Evolutionary conservation across 139 green algal genomes (phyloP).

Genomic region (Chlamydomonas schloesseri): DNA sequence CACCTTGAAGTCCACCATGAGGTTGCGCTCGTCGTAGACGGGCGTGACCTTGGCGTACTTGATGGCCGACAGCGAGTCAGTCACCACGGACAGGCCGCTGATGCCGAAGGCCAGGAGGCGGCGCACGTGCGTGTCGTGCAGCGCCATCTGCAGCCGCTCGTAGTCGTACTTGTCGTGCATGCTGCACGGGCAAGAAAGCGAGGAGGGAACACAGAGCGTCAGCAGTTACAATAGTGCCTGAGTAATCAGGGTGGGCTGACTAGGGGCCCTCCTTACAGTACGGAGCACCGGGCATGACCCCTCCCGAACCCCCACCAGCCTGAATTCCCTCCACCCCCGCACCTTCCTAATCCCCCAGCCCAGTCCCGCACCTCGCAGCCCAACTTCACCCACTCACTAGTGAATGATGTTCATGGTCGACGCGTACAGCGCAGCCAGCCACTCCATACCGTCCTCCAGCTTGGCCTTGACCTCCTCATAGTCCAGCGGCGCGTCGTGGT

Average conservation of each 20-base stretch:
- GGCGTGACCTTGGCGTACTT: constrained; percentile 80
- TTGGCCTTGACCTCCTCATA: constrained; percentile 71
- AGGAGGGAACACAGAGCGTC: too few species aligned
- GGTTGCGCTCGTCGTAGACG: constrained; percentile 60
- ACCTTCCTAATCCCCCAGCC: too few species aligned
- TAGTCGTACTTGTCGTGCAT: constrained; percentile 87
- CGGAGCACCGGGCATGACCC: too few species aligned
- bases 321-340: too few species aligned
- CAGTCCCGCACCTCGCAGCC: too few species aligned
- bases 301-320: too few species aligned
- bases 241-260: too few species aligned
- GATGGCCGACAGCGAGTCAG: constrained; percentile 82
- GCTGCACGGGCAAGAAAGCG: constrained; percentile 57
- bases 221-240: too few species aligned
- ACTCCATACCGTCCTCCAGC: constrained; percentile 79
- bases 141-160: constrained; percentile 80
- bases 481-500: constrained; percentile 61
- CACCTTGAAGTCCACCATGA: constrained; percentile 70
- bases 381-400: constrained; percentile 11
- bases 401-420: constrained; percentile 83
- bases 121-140: constrained; percentile 82
- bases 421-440: constrained; percentile 77
- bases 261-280: too few species aligned
- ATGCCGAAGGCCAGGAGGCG: constrained; percentile 80
- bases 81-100: constrained; percentile 74